Percentiles rank a stretch among this genome's conserved stretches.
phyloP scores from a whole-genome alignment of 192 early-diverging fungal genomes.

The Chytriomyces hyalinus region DNA sequence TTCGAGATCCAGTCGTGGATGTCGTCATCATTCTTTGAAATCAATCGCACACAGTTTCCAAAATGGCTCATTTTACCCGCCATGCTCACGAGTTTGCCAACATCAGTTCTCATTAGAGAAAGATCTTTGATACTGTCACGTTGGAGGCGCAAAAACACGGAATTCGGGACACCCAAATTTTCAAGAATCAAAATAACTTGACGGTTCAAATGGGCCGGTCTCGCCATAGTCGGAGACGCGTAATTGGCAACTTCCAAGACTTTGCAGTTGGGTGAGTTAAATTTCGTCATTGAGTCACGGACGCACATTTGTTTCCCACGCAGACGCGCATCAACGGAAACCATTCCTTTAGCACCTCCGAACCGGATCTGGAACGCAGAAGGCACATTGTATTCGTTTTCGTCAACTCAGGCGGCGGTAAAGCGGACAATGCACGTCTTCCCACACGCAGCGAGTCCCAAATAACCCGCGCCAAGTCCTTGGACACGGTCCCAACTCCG shows the following conservation, averaged over 20 bases:
- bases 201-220: conserved; percentile 59
- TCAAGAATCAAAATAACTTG: conserved; percentile 69
- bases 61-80: conserved; percentile 5
- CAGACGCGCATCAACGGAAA: conserved; percentile 49
- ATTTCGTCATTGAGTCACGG: conserved; percentile 66
- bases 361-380: conserved; percentile 71
- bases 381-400: conserved; percentile 28
- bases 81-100: neutral
- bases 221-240: conserved; percentile 45
- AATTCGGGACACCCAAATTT: conserved; percentile 60
- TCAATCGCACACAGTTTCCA: conserved; percentile 9
- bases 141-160: conserved; percentile 60
- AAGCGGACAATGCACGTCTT: neutral
- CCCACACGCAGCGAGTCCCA: neutral
- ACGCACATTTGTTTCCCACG: conserved; percentile 48
- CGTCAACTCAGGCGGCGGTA: neutral
- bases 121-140: conserved; percentile 16
- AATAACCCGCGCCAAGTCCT: conserved; percentile 39
- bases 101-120: neutral
- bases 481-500: conserved; percentile 65
- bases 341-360: conserved; percentile 53
- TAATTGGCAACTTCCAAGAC: conserved; percentile 63
- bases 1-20: neutral
- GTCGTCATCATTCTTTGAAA: neutral
- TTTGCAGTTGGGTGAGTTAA: conserved; percentile 49